Evolutionary conservation across 1,139 yeast genomes (phyloP).

Genomic region (Yamadazyma conglobata): DNA sequence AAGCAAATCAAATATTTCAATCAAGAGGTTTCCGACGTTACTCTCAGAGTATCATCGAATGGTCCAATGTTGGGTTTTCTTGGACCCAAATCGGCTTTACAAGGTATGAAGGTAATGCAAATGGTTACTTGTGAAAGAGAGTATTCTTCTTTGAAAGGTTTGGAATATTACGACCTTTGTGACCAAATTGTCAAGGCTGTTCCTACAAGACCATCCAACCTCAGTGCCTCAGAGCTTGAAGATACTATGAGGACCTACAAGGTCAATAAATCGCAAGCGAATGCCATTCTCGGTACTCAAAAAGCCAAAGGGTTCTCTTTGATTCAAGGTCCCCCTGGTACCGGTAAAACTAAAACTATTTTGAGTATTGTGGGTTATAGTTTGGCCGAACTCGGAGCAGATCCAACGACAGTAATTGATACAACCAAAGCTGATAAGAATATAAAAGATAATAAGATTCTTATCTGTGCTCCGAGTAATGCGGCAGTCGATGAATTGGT

Average conservation of each 20-base stretch:
- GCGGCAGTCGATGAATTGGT: conserved; percentile 98
- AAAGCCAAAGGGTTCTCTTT: conserved; percentile 73
- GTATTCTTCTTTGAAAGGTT: conserved; percentile 75
- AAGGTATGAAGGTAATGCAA: conserved; percentile 73
- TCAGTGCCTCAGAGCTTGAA: conserved; percentile 34
- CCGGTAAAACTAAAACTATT: conserved; percentile 97
- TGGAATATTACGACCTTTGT: conserved; percentile 74
- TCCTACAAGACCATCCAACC: conserved; percentile 43
- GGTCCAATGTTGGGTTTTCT: conserved; percentile 52
- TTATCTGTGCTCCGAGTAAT: conserved; percentile 97
- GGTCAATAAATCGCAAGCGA: conserved; percentile 86
- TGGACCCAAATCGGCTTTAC: conserved; percentile 60
- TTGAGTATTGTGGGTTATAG: conserved; percentile 80
- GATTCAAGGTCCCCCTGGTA: conserved; percentile 98
- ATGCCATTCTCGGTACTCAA: conserved; percentile 76
- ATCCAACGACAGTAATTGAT: conserved; percentile 5
- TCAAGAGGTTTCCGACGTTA: conserved; percentile 67
- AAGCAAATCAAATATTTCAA: conserved; percentile 64
- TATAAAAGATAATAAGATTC: conserved; percentile 36
- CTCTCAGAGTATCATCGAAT: conserved; percentile 60
- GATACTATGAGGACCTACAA: conserved; percentile 45
- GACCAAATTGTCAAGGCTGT: conserved; percentile 61
- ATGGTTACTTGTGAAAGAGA: conserved; percentile 95
- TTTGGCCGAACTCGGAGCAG: conserved; percentile 12
- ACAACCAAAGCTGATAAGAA: conserved; percentile 2